Base-by-base conservation (phyloP, 352 stramenopile genomes). In the Peronospora tabacina region DNA sequence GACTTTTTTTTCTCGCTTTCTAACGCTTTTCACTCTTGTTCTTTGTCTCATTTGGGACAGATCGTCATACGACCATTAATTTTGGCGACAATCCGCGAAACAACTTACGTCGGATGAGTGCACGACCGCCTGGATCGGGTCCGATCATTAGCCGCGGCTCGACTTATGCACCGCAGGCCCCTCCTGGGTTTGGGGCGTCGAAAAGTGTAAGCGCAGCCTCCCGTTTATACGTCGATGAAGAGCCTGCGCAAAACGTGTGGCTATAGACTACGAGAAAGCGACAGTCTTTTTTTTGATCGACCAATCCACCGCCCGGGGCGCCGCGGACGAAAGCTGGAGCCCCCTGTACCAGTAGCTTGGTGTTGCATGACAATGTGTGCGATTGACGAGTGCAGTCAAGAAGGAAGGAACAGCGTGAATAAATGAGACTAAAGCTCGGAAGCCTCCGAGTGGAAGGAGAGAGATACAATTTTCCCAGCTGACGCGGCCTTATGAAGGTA, bases 171-270 rank as follows among this genome's bases (percentile, higher is more conserved):
- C 76, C 71, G 19, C 63, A 72, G 19, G 26, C 62, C 35, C 55
- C 68, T 24, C 77, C 70, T 12, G 44, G 37, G 11, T 67, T 63
- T 37, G 59, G 70, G 6, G 70, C 82, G 49, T 87, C 76, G 35
- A 90, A 90, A 69, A 90, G 79, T 50, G 68, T 90, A 36, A 90
- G 72, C 44, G 58, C 82, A 32, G 66, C 41, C 24, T 68, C 70
- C 10, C 66, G 55, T 35, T 44, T 85, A 34, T 63, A 79, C 52
- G 72, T 85, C 33, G 75, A 87, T 33, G 75, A 86, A 30, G 75
- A 87, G 50, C 79, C 79, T 30, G 66, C 74, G 34, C 61, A 78
- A 59, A 84, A 80, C 62, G 70, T 85, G 49, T 90, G 79, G 79
- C 72, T 87, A 54, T 90, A 85, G 61, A 63, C 47, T 49, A 51